These are phyloP conservation scores for Trypanosoma lewisi DNA, from an alignment of 208 protist species.

Conservation along the genomic window DNA sequence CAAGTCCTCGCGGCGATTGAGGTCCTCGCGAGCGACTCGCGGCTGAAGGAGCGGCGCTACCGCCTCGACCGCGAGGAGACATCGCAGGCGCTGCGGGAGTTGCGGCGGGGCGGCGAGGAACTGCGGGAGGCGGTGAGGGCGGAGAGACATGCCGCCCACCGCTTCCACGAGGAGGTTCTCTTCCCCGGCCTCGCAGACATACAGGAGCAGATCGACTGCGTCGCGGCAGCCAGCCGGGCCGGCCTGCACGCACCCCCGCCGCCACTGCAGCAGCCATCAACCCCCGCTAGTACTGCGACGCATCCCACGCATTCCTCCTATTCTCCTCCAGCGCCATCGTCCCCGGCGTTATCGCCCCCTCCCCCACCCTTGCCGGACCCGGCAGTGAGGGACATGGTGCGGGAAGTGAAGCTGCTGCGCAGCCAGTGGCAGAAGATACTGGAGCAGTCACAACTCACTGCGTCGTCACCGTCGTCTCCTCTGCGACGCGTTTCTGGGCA, in stretches of 20 bases:
- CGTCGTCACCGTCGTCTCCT: background rate
- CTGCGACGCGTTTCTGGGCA: background rate
- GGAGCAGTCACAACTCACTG: background rate
- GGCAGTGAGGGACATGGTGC: conserved; percentile 20
- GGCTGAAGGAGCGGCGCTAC: conserved; percentile 75
- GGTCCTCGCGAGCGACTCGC: conserved; percentile 48
- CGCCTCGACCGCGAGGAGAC: conserved; percentile 34
- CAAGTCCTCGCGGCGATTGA: conserved; percentile 33
- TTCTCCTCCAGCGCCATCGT: background rate
- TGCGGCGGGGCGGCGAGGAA: conserved; percentile 7
- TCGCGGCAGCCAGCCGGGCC: no score
- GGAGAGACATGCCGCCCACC: conserved; percentile 2
- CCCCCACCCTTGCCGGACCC: background rate
- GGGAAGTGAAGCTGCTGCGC: conserved; percentile 50
- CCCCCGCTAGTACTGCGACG: no score
- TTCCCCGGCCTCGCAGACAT: conserved; percentile 21
- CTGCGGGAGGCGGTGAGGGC: conserved; percentile 7
- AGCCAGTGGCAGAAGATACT: conserved; percentile 45
- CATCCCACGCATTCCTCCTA: no score
- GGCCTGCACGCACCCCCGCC: conserved; percentile 1
- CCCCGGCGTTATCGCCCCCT: background rate
- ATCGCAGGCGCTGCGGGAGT: background rate
- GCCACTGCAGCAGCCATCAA: background rate
- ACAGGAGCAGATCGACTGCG: conserved; percentile 18
- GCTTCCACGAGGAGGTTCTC: conserved; percentile 17